Evolutionary conservation across 768 basidiomycete species (phyloP).

Genomic region (Megacollybia marginata): DNA sequence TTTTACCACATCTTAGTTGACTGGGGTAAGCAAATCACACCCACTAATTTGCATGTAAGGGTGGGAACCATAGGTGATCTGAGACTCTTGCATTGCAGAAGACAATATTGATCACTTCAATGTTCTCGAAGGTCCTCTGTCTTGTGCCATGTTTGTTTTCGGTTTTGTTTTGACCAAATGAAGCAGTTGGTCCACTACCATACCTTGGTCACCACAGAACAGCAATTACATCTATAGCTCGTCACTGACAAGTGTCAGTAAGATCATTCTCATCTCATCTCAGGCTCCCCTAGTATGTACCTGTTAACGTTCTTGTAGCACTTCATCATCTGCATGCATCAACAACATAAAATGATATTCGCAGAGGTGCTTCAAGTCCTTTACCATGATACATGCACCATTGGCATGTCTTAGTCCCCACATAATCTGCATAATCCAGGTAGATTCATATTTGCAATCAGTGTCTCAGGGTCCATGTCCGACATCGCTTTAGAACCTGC

Average conservation of each 20-base stretch:
- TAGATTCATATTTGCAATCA: background rate
- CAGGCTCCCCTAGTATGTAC: slow-evolving; percentile 35
- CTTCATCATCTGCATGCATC: slow-evolving; percentile 55
- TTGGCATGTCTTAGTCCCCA: slow-evolving; percentile 40
- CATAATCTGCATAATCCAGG: slow-evolving; percentile 52
- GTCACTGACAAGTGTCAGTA: slow-evolving; percentile 31
- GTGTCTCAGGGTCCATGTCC: background rate
- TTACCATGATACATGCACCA: slow-evolving; percentile 56
- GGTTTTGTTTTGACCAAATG: slow-evolving; percentile 34
- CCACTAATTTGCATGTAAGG: too few relatives aligned
- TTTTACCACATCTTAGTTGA: too few relatives aligned
- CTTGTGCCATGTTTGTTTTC: slow-evolving; percentile 7
- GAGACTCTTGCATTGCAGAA: slow-evolving; percentile 13
- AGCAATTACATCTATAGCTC: slow-evolving; percentile 64
- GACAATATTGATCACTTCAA: slow-evolving; percentile 26
- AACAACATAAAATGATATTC: slow-evolving; percentile 66
- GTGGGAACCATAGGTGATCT: too few relatives aligned
- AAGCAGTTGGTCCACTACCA: slow-evolving; percentile 61
- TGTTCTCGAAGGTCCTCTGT: slow-evolving; percentile 6
- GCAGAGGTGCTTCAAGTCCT: slow-evolving; percentile 55
- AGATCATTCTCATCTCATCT: slow-evolving; percentile 1
- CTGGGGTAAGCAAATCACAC: too few relatives aligned
- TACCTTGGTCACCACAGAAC: slow-evolving; percentile 43
- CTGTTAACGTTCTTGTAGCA: slow-evolving; percentile 55
- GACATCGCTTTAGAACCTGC: slow-evolving; percentile 9